Evolutionary conservation across 352 stramenopile species (phyloP).

Genomic region (Detonula confervacea): DNA sequence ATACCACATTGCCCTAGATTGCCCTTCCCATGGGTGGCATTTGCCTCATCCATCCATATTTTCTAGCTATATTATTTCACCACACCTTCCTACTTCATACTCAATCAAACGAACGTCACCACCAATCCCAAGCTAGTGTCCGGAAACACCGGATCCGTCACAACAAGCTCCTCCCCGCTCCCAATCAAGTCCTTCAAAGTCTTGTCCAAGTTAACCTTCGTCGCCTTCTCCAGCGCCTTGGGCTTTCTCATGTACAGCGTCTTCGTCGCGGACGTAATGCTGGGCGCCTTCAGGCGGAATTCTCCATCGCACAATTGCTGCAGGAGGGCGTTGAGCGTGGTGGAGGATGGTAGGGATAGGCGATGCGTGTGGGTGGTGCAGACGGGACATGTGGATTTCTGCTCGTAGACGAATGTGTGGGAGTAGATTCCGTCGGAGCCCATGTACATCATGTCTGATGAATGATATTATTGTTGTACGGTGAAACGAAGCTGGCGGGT

Average conservation of each 20-base stretch:
- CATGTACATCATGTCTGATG: constrained; percentile 96
- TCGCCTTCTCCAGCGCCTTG: constrained; percentile 88
- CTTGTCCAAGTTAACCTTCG: constrained; percentile 91
- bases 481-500: too few relatives aligned
- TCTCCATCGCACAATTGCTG: constrained; percentile 70
- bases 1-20: too few relatives aligned
- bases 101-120: constrained; percentile 59
- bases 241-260: constrained; percentile 88
- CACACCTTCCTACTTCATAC: too few relatives aligned
- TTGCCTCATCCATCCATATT: too few relatives aligned
- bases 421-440: constrained; percentile 93
- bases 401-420: constrained; percentile 96
- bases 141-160: constrained; percentile 93
- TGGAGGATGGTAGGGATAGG: constrained; percentile 51
- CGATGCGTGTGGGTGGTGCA: constrained; percentile 65
- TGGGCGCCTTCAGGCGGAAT: constrained; percentile 83
- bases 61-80: too few relatives aligned
- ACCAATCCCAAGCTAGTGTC: constrained; percentile 69
- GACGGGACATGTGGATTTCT: constrained; percentile 89
- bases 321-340: constrained; percentile 84
- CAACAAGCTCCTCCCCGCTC: constrained; percentile 90
- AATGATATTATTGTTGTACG: background rate
- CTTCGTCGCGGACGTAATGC: constrained; percentile 72
- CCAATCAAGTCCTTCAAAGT: constrained; percentile 89
- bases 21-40: too few relatives aligned